Percentiles rank a stretch among this genome's conserved stretches.
phyloP scores from a whole-genome alignment of 2,329 filamentous ascomycete genomes.

The Ceratocystiopsis sp. region DNA sequence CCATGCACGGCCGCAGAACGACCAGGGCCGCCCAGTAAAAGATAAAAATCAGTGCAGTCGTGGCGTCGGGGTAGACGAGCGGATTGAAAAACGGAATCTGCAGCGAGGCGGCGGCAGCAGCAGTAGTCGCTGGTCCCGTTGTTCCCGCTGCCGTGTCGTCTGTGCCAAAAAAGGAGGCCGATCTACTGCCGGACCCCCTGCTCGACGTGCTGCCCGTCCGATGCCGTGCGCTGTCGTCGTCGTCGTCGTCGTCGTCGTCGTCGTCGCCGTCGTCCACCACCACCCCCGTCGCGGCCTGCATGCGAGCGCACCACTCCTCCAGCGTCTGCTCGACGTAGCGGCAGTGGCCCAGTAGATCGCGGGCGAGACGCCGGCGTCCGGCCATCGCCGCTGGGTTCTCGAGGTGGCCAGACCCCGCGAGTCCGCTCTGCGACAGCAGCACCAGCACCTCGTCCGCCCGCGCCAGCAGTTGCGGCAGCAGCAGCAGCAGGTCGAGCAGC shows the following conservation, averaged over 20 bases:
- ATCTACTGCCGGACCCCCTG: constrained; percentile 13
- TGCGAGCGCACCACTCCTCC: constrained; percentile 26
- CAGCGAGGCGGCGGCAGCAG: constrained; percentile 13
- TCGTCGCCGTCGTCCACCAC: not conserved
- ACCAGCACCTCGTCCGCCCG: constrained; percentile 20
- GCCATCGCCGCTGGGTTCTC: constrained; percentile 18
- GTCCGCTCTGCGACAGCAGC: no score
- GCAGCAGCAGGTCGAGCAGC: constrained; percentile 32
- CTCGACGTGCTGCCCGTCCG: constrained; percentile 7
- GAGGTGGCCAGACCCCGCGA: no score
- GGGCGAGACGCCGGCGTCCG: constrained; percentile 27
- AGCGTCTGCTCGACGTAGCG: constrained; percentile 30
- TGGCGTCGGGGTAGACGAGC: constrained; percentile 26
- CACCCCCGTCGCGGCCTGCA: constrained; percentile 12
- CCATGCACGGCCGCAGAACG: constrained; percentile 30
- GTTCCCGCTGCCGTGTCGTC: no score
- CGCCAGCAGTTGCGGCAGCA: constrained; percentile 29
- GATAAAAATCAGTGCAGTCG: constrained; percentile 29
- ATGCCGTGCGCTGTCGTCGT: not conserved
- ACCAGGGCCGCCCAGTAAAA: constrained; percentile 38
- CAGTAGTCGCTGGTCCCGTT: no score
- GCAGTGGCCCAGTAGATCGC: constrained; percentile 30
- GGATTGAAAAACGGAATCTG: constrained; percentile 27
- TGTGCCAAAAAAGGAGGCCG: no score
- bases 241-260: constrained; percentile 5